Evolutionary conservation across 2,329 filamentous ascomycete genomes (phyloP), one percentile per base, ranked within the genome.

Genomic region (Dactylellina drechsleri): DNA sequence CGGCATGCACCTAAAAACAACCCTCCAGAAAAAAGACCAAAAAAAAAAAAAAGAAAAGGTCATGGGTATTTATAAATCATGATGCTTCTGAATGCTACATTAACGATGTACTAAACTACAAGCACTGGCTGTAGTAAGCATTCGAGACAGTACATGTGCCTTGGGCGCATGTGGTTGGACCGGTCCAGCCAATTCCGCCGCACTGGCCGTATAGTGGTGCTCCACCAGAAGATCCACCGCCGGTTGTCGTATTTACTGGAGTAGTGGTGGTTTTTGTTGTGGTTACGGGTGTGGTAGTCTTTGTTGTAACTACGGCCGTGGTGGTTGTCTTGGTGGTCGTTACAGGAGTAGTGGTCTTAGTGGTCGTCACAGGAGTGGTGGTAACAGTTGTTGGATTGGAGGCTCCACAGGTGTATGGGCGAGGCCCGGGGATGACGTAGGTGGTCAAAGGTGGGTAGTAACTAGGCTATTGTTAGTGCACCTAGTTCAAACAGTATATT

Each of bases 371-470:
- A 40, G 28, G n/a, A 20, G 47, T 53, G 28, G 31, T 53, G 23
- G 49, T 18, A 10, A 47, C 58, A 4, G 18, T 60, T 7, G 58
- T 59, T 0, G 72, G 40, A 6, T 58, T 23, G 16, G 70, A 60
- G 47, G 1, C n/a, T 13, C 59, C 71, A 59, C 77, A 78, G 49
- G 66, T 77, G 76, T 77, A 78, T 52, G 75, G 72, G 26, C 72
- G 76, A 15, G 83, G 83, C n/a, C 83, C 83, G 40, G 83, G 83
- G 65, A 83, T 82, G 8, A 81, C 80, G 80, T 84, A 84, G 59
- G 78, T 81, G 66, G 79, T 78, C 58, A 70, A 43, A 31, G 60
- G 43, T 60, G 77, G 76, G 80, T 84, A 84, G 76, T 75, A 84
- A 79, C 80, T 84, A 80, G n/a, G 43, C 66, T 50, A 73, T 16